Evolutionary conservation across 257 asterid genomes (phyloP), one percentile per base, ranked within the genome.

Genomic region (Prunella vulgaris): DNA sequence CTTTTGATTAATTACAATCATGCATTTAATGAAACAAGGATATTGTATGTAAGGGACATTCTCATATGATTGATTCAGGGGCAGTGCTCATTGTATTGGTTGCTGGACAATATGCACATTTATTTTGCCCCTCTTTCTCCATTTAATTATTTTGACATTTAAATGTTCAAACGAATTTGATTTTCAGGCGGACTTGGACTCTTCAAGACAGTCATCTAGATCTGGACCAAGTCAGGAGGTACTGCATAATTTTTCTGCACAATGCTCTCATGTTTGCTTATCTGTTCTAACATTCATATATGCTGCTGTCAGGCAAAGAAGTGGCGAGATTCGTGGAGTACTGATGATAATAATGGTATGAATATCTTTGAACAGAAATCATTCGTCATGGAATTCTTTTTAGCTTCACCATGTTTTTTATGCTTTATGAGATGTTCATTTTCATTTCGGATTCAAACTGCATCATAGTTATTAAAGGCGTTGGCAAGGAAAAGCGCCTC

Each of bases 151-250:
- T 75, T 52, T 48, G 74, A 7, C 35, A 37, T 44, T 7, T 77
- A 10, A 30, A 20, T 74, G 67, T 17, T 24, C 53, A 48, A 12
- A 69, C 52, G 35, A 51, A 27, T 66, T 68, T 8, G 56, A 17
- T 51, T 62, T 72, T 66, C 87, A 89, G 95, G 82, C 76, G n/a
- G 93, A 80, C 24, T 73, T 67, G 54, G 87, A 87, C 51, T 52
- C 79, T 49, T 79, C 85, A 5, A 78, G 88, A 15, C 90, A 80
- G 59, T 66, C 68, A 70, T 58, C 80, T 71, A 80, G 53, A 56
- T 72, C 86, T 48, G 73, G 74, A 28, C 77, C 80, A 30, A 82
- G 66, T 68, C 73, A 64, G 54, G 81, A 76, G 95, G 93, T 87
- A 71, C 30, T 66, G 44, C 71, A 59, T 59, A 46, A 21, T 24